Percentiles rank a stretch among this genome's conserved stretches.
phyloP scores from a whole-genome alignment of 192 early-diverging fungal species.

The Rhizophagus sp. region DNA sequence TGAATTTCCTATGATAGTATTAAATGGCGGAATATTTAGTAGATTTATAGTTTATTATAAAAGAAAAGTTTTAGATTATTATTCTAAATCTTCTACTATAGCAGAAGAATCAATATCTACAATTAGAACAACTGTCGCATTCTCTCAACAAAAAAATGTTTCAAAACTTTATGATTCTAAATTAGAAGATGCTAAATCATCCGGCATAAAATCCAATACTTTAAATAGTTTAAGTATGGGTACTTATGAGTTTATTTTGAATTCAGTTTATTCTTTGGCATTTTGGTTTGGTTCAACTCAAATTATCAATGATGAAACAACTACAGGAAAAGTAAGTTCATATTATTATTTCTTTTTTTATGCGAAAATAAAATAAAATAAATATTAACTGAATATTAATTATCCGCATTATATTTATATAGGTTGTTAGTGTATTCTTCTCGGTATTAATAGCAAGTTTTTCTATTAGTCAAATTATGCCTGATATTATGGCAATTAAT shows the following conservation, averaged over 20 bases:
- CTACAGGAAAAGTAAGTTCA: conserved; percentile 53
- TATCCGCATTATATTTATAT: background rate
- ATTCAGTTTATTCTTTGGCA: conserved; percentile 56
- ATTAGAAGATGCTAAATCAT: conserved; percentile 43
- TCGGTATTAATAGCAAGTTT: conserved; percentile 67
- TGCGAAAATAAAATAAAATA: too few relatives aligned
- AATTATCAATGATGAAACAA: conserved; percentile 66
- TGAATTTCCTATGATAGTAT: conserved; percentile 65
- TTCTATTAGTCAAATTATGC: conserved; percentile 64
- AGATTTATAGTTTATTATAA: conserved; percentile 47
- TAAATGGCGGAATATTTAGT: conserved; percentile 67
- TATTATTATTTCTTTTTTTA: conserved; percentile 27
- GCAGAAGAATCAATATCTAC: conserved; percentile 83
- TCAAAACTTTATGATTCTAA: conserved; percentile 43
- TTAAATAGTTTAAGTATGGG: conserved; percentile 44
- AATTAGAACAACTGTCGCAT: conserved; percentile 82
- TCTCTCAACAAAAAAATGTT: conserved; percentile 60
- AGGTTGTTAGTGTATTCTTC: conserved; percentile 71
- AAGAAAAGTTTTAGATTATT: conserved; percentile 59
- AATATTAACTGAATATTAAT: conserved; percentile 32
- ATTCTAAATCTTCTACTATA: conserved; percentile 64
- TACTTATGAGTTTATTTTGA: conserved; percentile 50
- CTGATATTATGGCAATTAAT: conserved; percentile 68
- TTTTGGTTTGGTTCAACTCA: conserved; percentile 61
- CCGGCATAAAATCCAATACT: conserved; percentile 47